These are phyloP conservation scores for Coniochaeta sp. DNA, from an alignment of 2,329 filamentous ascomycete species.

Conservation along the genomic window DNA sequence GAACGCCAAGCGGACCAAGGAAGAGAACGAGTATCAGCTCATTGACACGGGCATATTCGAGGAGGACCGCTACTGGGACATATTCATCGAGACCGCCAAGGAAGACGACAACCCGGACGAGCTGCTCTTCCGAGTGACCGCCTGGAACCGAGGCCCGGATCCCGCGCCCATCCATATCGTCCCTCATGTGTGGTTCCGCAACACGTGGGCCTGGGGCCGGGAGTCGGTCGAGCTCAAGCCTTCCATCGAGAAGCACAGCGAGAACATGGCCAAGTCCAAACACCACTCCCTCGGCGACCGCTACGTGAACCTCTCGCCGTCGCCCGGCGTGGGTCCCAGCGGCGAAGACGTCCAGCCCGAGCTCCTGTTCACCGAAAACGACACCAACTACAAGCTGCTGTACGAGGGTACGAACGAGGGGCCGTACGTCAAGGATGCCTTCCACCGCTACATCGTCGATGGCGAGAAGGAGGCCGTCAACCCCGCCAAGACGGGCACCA, in stretches of 20 bases:
- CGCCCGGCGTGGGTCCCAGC: constrained; percentile 71
- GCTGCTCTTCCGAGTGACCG: constrained; percentile 86
- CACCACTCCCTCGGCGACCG: constrained; percentile 77
- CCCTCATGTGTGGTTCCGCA: constrained; percentile 93
- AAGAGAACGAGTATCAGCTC: constrained; percentile 86
- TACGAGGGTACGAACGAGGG: constrained; percentile 74
- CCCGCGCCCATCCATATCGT: constrained; percentile 88
- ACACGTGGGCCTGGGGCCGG: constrained; percentile 93
- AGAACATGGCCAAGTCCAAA: constrained; percentile 63
- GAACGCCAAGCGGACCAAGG: constrained; percentile 68
- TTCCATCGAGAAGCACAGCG: constrained; percentile 55
- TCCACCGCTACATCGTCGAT: constrained; percentile 81
- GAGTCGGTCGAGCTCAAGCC: constrained; percentile 73
- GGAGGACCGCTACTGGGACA: constrained; percentile 91
- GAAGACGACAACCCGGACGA: constrained; percentile 88
- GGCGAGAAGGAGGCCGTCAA: constrained; percentile 76
- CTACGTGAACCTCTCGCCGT: constrained; percentile 80
- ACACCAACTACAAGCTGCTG: constrained; percentile 75
- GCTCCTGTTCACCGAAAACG: constrained; percentile 90
- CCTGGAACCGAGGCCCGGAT: constrained; percentile 90
- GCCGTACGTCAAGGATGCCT: constrained; percentile 89
- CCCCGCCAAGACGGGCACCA: constrained; percentile 72
- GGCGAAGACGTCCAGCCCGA: constrained; percentile 79
- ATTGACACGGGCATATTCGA: constrained; percentile 84
- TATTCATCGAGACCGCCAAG: constrained; percentile 93